Evolutionary conservation across 2,329 filamentous ascomycete species (phyloP).

Genomic region (Pseudogymnoascus sp.): DNA sequence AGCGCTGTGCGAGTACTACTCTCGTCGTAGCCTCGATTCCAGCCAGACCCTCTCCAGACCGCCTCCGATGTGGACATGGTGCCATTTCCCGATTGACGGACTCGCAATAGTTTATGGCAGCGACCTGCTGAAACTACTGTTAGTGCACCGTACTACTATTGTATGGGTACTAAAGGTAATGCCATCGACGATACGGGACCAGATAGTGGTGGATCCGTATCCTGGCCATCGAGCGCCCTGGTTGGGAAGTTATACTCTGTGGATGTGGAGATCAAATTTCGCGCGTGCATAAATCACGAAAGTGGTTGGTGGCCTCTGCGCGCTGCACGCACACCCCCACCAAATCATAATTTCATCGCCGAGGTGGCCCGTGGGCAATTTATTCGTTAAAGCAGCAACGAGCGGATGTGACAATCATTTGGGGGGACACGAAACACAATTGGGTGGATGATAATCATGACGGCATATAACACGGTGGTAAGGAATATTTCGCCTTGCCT

Average conservation of each 20-base stretch:
- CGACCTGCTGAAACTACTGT: neutral
- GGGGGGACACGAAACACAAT: constrained; percentile 8
- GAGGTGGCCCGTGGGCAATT: neutral
- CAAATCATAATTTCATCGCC: neutral
- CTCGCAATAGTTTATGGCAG: constrained; percentile 7
- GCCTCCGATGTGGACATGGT: neutral
- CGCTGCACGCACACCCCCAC: neutral
- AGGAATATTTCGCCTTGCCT: neutral
- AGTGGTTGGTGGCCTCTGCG: constrained; percentile 4
- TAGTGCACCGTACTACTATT: neutral
- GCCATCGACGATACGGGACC: neutral
- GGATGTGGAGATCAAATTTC: constrained; percentile 6
- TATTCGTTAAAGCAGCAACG: constrained; percentile 4
- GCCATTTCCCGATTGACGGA: neutral
- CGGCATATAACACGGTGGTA: constrained; percentile 3
- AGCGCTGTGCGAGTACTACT: neutral
- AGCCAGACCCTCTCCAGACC: constrained; percentile 3
- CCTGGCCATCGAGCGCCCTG: neutral
- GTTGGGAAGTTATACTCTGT: constrained; percentile 3
- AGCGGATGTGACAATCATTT: constrained; percentile 5
- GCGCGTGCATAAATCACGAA: constrained; percentile 4
- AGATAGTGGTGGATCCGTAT: constrained; percentile 4
- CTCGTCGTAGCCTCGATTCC: neutral
- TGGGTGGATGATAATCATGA: neutral
- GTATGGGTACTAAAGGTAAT: neutral